Evolutionary conservation across 2,329 filamentous ascomycete genomes (phyloP).

Genomic region (Aspergillus floridensis): DNA sequence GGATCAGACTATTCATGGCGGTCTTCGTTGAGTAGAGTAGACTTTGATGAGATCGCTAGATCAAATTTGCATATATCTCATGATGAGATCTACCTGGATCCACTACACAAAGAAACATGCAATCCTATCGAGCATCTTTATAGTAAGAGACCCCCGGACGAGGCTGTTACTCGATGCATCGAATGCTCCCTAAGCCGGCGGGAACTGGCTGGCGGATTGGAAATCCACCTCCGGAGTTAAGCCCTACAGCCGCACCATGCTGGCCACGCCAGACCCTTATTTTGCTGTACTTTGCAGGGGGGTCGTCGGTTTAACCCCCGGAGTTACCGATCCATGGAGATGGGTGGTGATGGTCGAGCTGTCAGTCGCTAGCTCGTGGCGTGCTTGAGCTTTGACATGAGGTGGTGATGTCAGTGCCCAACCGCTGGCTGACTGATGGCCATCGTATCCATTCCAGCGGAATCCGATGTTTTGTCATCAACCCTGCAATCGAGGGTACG

Average conservation of each 20-base stretch:
- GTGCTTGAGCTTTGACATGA: background rate
- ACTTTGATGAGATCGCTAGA: too few relatives aligned
- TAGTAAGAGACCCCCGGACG: background rate
- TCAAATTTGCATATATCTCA: too few relatives aligned
- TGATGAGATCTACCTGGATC: too few relatives aligned
- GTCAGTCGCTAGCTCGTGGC: background rate
- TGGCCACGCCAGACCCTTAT: background rate
- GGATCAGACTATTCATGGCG: background rate
- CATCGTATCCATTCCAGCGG: background rate
- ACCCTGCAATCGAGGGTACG: background rate
- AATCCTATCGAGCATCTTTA: background rate
- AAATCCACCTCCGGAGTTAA: background rate
- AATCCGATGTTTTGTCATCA: background rate
- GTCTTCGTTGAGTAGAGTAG: too few relatives aligned
- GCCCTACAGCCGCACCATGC: background rate
- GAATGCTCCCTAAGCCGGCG: background rate
- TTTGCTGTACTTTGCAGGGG: background rate
- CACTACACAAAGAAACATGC: background rate
- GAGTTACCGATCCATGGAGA: background rate
- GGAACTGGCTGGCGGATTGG: background rate
- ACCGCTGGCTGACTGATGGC: background rate
- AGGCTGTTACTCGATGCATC: background rate
- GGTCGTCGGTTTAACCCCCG: background rate
- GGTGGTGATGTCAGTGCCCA: background rate
- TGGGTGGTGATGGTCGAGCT: background rate